These are phyloP conservation scores for Citrullus amarus DNA, from an alignment of 306 rosid species.

Conservation along the genomic window DNA sequence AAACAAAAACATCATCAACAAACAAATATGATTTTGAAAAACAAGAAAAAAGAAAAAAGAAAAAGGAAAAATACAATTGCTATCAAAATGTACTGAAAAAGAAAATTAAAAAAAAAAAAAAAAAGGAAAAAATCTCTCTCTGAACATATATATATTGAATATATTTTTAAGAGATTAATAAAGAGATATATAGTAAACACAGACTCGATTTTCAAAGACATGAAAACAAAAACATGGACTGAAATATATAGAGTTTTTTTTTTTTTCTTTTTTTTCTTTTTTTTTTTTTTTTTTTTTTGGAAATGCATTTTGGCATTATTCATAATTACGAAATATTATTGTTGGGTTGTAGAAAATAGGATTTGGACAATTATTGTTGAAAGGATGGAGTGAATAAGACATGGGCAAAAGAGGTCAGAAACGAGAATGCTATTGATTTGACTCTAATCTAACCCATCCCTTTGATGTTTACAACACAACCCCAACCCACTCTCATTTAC, in stretches of 20 bases:
- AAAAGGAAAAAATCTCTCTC: neutral
- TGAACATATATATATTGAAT: too few species aligned
- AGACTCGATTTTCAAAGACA: neutral
- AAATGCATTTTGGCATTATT: neutral
- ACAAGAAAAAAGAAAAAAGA: neutral
- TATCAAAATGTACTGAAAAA: neutral
- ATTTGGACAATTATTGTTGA: neutral
- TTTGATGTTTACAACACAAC: neutral
- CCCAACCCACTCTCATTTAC: neutral
- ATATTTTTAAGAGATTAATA: neutral
- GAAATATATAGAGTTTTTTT: neutral
- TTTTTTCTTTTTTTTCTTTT: neutral
- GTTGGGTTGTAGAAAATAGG: neutral
- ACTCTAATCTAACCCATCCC: neutral
- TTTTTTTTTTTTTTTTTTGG: neutral
- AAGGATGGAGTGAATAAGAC: slow-evolving; percentile 3
- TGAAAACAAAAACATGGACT: neutral
- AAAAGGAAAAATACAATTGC: neutral
- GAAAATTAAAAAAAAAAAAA: neutral
- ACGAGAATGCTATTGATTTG: neutral
- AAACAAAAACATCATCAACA: neutral
- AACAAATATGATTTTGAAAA: neutral
- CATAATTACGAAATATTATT: neutral
- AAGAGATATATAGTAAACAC: neutral
- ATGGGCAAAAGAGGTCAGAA: neutral